Evolutionary conservation across 2,329 filamentous ascomycete species (phyloP).

Genomic region (Stylonectria norvegica): DNA sequence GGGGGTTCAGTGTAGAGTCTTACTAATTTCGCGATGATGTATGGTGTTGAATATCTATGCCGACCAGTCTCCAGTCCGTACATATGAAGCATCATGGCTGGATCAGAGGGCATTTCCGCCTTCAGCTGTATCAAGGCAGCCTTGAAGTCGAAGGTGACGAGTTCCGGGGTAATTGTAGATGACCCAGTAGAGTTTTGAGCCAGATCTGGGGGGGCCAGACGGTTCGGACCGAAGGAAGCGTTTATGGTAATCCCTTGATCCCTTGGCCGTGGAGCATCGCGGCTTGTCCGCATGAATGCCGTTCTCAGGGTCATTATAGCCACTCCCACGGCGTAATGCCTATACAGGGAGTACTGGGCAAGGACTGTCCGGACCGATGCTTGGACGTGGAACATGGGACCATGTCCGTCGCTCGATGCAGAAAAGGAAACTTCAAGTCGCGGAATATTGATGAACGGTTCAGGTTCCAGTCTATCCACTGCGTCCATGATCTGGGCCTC

Average conservation of each 20-base stretch:
- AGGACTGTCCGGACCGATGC: constrained; percentile 75
- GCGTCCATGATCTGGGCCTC: constrained; percentile 91
- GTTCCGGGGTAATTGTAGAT: constrained; percentile 50
- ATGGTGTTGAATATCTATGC: constrained; percentile 84
- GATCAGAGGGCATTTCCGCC: constrained; percentile 81
- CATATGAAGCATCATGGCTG: constrained; percentile 86
- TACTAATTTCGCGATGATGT: constrained; percentile 70
- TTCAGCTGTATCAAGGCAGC: constrained; percentile 82
- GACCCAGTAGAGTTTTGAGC: constrained; percentile 31
- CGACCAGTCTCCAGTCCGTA: constrained; percentile 78
- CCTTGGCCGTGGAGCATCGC: constrained; percentile 34
- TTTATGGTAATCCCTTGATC: constrained; percentile 27
- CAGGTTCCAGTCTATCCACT: constrained; percentile 75
- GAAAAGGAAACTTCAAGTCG: constrained; percentile 83
- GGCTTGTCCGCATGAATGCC: constrained; percentile 58
- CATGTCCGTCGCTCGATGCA: constrained; percentile 80
- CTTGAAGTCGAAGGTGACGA: constrained; percentile 79
- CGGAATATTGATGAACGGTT: constrained; percentile 83
- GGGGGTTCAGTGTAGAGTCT: constrained; percentile 88
- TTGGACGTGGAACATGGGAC: constrained; percentile 83
- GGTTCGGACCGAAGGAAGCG: constrained; percentile 25
- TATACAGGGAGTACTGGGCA: constrained; percentile 87
- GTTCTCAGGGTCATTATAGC: constrained; percentile 71
- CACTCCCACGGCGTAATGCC: constrained; percentile 85
- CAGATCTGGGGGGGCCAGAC: constrained; percentile 38